These are phyloP conservation scores for Komagataella phaffii DNA, from an alignment of 805 yeast species.

Conservation along the genomic window DNA sequence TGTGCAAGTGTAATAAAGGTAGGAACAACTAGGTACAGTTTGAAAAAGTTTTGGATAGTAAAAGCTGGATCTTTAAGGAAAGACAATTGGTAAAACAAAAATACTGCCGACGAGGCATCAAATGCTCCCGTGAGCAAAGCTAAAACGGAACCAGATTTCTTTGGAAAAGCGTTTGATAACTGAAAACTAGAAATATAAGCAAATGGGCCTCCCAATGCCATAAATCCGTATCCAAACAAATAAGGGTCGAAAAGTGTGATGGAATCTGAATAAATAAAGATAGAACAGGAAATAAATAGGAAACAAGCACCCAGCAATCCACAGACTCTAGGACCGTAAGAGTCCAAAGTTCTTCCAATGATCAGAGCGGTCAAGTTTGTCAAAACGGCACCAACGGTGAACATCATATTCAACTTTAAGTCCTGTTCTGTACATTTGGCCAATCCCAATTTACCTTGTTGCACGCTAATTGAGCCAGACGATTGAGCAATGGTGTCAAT, in stretches of 20 bases:
- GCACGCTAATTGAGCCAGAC: slow-evolving; percentile 1
- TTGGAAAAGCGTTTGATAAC: slow-evolving; percentile 42
- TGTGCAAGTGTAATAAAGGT: slow-evolving; percentile 32
- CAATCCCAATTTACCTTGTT: slow-evolving; percentile 11
- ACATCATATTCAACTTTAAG: slow-evolving; percentile 42
- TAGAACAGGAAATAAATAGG: slow-evolving; percentile 28
- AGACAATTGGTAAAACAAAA: slow-evolving; percentile 29
- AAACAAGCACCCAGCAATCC: slow-evolving; percentile 37
- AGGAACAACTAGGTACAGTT: slow-evolving; percentile 34
- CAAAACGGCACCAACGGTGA: slow-evolving; percentile 41
- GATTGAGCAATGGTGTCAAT: neutral
- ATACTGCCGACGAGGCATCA: slow-evolving; percentile 44
- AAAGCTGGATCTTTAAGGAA: slow-evolving; percentile 22
- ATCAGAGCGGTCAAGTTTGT: slow-evolving; percentile 40
- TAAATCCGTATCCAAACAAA: slow-evolving; percentile 31
- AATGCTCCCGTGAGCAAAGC: slow-evolving; percentile 46
- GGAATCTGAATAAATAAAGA: slow-evolving; percentile 26
- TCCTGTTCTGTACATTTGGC: slow-evolving; percentile 40
- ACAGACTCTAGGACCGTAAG: slow-evolving; percentile 38
- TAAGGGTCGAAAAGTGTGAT: slow-evolving; percentile 32
- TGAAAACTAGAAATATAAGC: slow-evolving; percentile 43
- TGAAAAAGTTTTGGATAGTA: slow-evolving; percentile 28
- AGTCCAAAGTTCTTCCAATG: slow-evolving; percentile 35
- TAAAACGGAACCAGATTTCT: slow-evolving; percentile 34
- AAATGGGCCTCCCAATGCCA: slow-evolving; percentile 50